phyloP scores from a whole-genome alignment of 192 early-diverging fungal genomes.

The Linnemannia exigua region DNA sequence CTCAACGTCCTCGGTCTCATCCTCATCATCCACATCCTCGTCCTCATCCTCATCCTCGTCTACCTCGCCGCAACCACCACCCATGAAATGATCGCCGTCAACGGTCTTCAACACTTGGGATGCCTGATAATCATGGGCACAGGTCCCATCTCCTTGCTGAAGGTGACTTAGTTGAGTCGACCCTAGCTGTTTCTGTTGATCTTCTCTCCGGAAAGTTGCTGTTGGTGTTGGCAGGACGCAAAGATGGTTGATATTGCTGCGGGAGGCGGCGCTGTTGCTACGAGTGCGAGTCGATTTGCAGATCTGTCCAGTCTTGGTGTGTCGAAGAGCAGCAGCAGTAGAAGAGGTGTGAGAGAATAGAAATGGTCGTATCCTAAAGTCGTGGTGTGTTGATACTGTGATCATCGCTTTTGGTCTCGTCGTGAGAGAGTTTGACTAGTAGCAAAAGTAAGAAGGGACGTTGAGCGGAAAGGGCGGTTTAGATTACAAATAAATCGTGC shows the following conservation, averaged over 20 bases:
- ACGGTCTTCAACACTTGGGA: no score
- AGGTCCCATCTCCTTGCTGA: no score
- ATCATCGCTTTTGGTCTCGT: background rate
- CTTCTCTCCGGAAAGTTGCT: background rate
- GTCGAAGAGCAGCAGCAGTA: background rate
- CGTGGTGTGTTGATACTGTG: background rate
- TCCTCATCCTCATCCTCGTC: background rate
- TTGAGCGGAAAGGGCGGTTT: background rate
- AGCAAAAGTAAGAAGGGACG: background rate
- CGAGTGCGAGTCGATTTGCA: background rate
- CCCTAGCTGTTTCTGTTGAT: no score
- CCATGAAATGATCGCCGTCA: no score
- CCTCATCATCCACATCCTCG: background rate
- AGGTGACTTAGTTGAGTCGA: no score
- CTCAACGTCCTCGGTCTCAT: constrained; percentile 4
- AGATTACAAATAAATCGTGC: background rate
- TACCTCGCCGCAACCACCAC: no score
- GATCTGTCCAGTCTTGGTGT: background rate
- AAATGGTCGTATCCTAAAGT: background rate
- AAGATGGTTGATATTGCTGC: background rate
- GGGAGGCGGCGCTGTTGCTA: background rate
- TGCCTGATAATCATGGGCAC: no score
- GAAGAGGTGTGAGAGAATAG: background rate
- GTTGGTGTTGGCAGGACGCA: background rate
- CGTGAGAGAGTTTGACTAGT: background rate